A percentile compares a stretch with the other conserved stretches of the same genome.
phyloP scores from a whole-genome alignment of 345 rosid species.

The Firmiana major region DNA sequence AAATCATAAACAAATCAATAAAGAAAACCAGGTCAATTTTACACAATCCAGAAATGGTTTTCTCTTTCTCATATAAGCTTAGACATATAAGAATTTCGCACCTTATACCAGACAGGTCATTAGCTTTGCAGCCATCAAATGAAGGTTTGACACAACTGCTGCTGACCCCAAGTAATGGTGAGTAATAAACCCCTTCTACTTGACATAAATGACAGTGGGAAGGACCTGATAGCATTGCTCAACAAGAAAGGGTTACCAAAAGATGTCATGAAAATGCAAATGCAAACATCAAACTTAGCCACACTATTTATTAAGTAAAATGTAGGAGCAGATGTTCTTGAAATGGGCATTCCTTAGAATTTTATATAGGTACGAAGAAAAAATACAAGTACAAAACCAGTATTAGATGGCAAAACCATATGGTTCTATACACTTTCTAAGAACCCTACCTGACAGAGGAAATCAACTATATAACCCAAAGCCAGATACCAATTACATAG shows the following conservation, averaged over 20 bases:
- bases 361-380: not conserved
- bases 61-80: not conserved
- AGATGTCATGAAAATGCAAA: not conserved
- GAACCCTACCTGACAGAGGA: not conserved
- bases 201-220: conserved; percentile 54
- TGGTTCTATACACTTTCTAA: not conserved
- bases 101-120: conserved; percentile 52
- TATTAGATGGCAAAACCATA: not conserved
- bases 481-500: not conserved
- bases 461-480: not conserved
- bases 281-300: too few relatives aligned
- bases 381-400: not conserved
- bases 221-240: conserved; percentile 45
- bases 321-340: not conserved
- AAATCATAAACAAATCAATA: not conserved
- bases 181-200: conserved; percentile 52
- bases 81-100: conserved; percentile 11
- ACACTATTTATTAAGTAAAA: not conserved
- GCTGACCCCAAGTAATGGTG: conserved; percentile 50
- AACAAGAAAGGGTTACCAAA: not conserved
- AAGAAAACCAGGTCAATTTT: not conserved
- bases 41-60: conserved; percentile 6
- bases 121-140: conserved; percentile 44
- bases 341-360: not conserved
- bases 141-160: conserved; percentile 40